Evolutionary conservation across 805 yeast genomes (phyloP).

Genomic region (Ogataea saltuana): DNA sequence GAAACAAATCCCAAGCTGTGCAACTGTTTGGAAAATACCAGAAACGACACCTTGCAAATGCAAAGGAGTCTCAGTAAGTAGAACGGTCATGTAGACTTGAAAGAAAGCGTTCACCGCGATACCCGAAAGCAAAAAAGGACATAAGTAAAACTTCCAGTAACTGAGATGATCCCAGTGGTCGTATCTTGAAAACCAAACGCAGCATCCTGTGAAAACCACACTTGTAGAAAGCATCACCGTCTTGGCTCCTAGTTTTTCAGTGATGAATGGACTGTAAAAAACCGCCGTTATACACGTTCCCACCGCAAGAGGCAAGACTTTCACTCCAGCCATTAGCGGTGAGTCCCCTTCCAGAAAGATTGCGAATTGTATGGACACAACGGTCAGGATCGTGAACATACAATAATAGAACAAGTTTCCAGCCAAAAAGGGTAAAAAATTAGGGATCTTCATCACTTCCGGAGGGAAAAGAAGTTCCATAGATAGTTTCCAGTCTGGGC

Average conservation of each 20-base stretch:
- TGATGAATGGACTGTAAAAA: slow-evolving; percentile 15
- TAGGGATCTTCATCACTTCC: slow-evolving; percentile 22
- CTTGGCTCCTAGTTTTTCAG: slow-evolving; percentile 25
- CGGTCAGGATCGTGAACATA: slow-evolving; percentile 9
- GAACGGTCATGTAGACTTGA: slow-evolving; percentile 35
- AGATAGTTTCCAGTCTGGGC: slow-evolving; percentile 21
- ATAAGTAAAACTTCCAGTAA: slow-evolving; percentile 30
- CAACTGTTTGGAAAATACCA: slow-evolving; percentile 39
- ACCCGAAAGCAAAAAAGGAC: slow-evolving; percentile 26
- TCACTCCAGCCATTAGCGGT: slow-evolving; percentile 39
- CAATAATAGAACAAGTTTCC: slow-evolving; percentile 12
- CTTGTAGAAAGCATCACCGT: slow-evolving; percentile 17
- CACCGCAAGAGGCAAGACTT: slow-evolving; percentile 36
- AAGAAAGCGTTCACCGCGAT: slow-evolving; percentile 33
- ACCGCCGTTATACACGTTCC: slow-evolving; percentile 34
- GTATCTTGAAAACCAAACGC: slow-evolving; percentile 26
- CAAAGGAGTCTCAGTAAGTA: slow-evolving; percentile 37
- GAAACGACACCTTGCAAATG: slow-evolving; percentile 42
- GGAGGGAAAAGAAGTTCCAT: slow-evolving; percentile 26
- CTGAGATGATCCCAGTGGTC: slow-evolving; percentile 19
- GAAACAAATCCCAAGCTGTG: slow-evolving; percentile 37
- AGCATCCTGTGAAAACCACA: slow-evolving; percentile 12
- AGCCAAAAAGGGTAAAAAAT: slow-evolving; percentile 21
- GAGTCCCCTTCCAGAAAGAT: slow-evolving; percentile 34
- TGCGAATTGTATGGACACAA: slow-evolving; percentile 19